Evolutionary conservation across 805 yeast genomes (phyloP).

Genomic region (Hemisphaericaspora nanyangensis): DNA sequence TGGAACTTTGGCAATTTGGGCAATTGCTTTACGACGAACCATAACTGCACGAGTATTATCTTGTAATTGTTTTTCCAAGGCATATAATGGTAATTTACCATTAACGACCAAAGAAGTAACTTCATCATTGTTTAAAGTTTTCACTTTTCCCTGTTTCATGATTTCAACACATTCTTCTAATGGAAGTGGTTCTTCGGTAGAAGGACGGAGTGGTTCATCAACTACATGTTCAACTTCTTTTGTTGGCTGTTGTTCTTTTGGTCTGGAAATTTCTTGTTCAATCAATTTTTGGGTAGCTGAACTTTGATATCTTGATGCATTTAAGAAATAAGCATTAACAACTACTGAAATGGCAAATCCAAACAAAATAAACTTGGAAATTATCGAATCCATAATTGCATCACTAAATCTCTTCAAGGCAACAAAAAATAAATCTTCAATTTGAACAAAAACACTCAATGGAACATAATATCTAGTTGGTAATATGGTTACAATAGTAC

Average conservation of each 20-base stretch:
- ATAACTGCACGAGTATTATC: conserved; percentile 91
- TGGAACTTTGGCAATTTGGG: conserved; percentile 77
- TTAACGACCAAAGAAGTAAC: conserved; percentile 63
- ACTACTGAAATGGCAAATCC: conserved; percentile 72
- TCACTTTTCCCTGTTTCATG: conserved; percentile 69
- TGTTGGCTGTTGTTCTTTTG: conserved; percentile 11
- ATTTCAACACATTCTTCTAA: conserved; percentile 50
- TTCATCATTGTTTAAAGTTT: conserved; percentile 66
- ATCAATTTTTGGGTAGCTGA: conserved; percentile 39
- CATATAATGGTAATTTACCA: conserved; percentile 87
- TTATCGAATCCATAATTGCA: conserved; percentile 75
- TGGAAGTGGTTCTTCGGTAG: conserved; percentile 12
- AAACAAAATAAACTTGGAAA: conserved; percentile 72
- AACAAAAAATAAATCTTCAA: conserved; percentile 57
- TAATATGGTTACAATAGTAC: conserved; percentile 54
- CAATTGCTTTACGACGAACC: conserved; percentile 90
- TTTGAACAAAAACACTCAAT: conserved; percentile 48
- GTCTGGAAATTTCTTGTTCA: conserved; percentile 34
- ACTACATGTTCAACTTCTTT: not conserved
- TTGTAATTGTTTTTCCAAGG: conserved; percentile 85
- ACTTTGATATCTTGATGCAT: conserved; percentile 73
- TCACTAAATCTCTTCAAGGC: conserved; percentile 53
- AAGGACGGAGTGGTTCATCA: conserved; percentile 2
- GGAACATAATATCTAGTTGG: conserved; percentile 59
- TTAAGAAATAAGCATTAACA: conserved; percentile 79